phyloP scores from a whole-genome alignment of 164 flowering plant genomes.

The Protea cynaroides region DNA sequence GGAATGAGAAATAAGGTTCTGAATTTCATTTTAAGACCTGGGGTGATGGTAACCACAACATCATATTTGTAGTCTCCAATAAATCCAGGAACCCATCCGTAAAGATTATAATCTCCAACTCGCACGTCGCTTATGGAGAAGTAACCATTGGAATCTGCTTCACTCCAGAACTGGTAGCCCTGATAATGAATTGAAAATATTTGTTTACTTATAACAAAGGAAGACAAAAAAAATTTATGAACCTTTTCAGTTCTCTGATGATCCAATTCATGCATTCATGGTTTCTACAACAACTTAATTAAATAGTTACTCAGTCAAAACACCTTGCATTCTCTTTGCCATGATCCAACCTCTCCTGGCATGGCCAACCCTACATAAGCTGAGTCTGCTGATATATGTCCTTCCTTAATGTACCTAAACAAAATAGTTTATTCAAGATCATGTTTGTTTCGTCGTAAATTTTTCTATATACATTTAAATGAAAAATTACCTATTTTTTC shows the following conservation, averaged over 20 bases:
- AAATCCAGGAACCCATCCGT: slow-evolving; percentile 70
- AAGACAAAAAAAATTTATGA: too few relatives aligned
- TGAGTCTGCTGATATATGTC: slow-evolving; percentile 32
- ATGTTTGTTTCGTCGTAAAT: too few relatives aligned
- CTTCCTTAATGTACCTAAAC: slow-evolving; percentile 36
- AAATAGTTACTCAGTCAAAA: too few relatives aligned
- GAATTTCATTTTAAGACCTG: slow-evolving; percentile 33
- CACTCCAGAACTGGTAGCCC: slow-evolving; percentile 87
- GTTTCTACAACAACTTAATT: too few relatives aligned
- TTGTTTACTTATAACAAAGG: too few relatives aligned
- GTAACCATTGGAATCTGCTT: slow-evolving; percentile 48
- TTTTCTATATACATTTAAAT: too few relatives aligned
- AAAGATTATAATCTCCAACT: slow-evolving; percentile 61
- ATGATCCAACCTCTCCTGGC: slow-evolving; percentile 75
- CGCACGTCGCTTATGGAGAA: slow-evolving; percentile 47
- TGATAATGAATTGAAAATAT: slow-evolving; percentile 11
- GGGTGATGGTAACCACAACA: slow-evolving; percentile 31
- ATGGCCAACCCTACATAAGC: slow-evolving; percentile 83
- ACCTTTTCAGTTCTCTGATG: too few relatives aligned
- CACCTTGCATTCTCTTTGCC: slow-evolving; percentile 94
- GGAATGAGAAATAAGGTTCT: neutral
- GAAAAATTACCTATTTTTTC: too few relatives aligned
- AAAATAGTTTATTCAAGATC: too few relatives aligned
- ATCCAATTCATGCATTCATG: too few relatives aligned
- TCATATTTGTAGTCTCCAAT: slow-evolving; percentile 68